phyloP scores from a whole-genome alignment of 441 rosid species.

The Flueggea neowawraea region DNA sequence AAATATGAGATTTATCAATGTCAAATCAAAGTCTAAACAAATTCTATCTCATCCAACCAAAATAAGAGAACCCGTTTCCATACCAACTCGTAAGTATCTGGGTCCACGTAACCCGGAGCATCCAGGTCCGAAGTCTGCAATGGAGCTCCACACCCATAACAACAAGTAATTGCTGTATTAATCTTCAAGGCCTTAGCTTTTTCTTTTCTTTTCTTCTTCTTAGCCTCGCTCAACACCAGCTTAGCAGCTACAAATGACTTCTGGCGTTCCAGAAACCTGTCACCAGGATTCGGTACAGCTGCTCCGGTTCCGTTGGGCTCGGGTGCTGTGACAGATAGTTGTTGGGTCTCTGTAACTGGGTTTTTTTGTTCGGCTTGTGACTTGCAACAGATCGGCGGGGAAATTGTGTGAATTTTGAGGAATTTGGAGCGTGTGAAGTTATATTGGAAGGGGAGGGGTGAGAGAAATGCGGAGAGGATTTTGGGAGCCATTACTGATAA shows the following conservation, averaged over 20 bases:
- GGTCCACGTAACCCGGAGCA: conserved; percentile 79
- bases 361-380: conserved; percentile 1
- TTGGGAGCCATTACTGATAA: conserved; percentile 51
- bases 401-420: conserved; percentile 26
- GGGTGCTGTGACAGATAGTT: conserved; percentile 21
- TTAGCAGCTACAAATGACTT: conserved; percentile 58
- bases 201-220: conserved; percentile 35
- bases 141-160: conserved; percentile 98
- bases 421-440: conserved; percentile 27
- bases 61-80: background rate
- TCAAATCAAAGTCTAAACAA: too few relatives aligned
- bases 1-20: background rate
- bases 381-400: conserved; percentile 32
- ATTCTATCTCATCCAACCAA: too few relatives aligned
- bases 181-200: conserved; percentile 34
- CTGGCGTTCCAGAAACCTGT: conserved; percentile 60
- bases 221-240: conserved; percentile 40
- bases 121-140: conserved; percentile 75
- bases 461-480: conserved; percentile 44
- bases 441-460: conserved; percentile 28
- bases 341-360: conserved; percentile 28
- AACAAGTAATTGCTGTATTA: conserved; percentile 42
- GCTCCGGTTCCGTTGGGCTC: conserved; percentile 62
- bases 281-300: conserved; percentile 75
- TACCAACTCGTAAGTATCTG: conserved; percentile 74